Evolutionary conservation across 2,329 filamentous ascomycete species (phyloP).

Genomic region (Sclerotinia trifoliorum): DNA sequence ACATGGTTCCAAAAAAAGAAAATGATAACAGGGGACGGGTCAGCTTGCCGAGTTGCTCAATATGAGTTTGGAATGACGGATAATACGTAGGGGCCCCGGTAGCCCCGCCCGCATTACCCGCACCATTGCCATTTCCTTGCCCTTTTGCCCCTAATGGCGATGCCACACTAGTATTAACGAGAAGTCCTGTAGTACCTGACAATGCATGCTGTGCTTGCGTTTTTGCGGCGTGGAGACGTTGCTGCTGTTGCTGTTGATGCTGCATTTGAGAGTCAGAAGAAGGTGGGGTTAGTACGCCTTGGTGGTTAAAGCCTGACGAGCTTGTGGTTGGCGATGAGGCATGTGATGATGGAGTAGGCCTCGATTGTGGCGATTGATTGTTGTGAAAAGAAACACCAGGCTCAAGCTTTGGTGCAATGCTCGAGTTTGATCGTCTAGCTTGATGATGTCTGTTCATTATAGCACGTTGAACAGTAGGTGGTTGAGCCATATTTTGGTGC

Average conservation of each 20-base stretch:
- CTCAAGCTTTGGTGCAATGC: constrained; percentile 73
- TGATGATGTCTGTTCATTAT: constrained; percentile 76
- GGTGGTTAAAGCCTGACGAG: constrained; percentile 58
- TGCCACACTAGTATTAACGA: constrained; percentile 34
- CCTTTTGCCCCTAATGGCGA: constrained; percentile 35
- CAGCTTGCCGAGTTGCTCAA: constrained; percentile 91
- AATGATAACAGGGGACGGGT: constrained; percentile 49
- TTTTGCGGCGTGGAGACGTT: constrained; percentile 35
- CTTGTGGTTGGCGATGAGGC: constrained; percentile 63
- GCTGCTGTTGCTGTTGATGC: constrained; percentile 49
- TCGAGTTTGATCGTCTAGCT: constrained; percentile 67
- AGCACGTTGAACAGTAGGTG: constrained; percentile 74
- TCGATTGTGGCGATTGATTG: constrained; percentile 63
- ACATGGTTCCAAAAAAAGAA: constrained; percentile 57
- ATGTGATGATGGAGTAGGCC: constrained; percentile 81
- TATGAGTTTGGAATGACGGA: constrained; percentile 69
- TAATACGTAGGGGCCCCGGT: constrained; percentile 61
- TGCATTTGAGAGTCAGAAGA: constrained; percentile 55
- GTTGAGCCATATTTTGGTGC: constrained; percentile 67
- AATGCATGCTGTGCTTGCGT: constrained; percentile 34
- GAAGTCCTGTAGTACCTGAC: constrained; percentile 31
- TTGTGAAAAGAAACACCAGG: constrained; percentile 44
- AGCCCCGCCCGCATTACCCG: constrained; percentile 43
- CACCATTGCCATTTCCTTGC: constrained; percentile 37
- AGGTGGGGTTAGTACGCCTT: constrained; percentile 61